A percentile compares a stretch with the other conserved stretches of the same genome.
These are phyloP conservation scores for Metschnikowia peoriensis DNA, from an alignment of 805 yeast genomes.

Conservation along the genomic window DNA sequence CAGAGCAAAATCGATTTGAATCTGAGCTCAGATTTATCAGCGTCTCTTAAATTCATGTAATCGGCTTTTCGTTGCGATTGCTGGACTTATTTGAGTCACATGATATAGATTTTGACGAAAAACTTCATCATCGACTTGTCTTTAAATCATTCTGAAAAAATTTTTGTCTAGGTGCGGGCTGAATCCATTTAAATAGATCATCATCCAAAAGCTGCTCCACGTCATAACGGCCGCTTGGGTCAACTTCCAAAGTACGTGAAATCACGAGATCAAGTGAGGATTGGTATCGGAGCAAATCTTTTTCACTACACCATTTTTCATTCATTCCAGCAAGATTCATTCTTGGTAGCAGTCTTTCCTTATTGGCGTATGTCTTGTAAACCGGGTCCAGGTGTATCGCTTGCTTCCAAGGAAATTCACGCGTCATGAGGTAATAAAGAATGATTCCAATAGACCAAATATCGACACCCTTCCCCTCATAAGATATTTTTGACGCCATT, in stretches of 20 bases:
- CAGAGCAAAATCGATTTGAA: no score
- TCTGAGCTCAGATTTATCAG: no score
- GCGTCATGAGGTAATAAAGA: constrained; percentile 28
- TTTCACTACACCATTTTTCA: not conserved
- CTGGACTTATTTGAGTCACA: no score
- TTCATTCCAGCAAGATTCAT: not conserved
- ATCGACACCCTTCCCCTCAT: constrained; percentile 43
- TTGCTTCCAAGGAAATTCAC: constrained; percentile 47
- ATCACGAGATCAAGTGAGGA: not conserved
- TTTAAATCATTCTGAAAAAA: not conserved
- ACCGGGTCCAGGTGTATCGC: constrained; percentile 35
- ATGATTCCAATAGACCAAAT: constrained; percentile 53
- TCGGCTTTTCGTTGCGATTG: no score
- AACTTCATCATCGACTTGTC: not conserved
- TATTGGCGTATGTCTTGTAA: constrained; percentile 13
- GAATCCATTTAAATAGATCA: not conserved
- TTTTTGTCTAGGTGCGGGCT: not conserved
- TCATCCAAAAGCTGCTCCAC: not conserved
- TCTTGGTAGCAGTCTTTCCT: not conserved
- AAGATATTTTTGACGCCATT: constrained; percentile 31
- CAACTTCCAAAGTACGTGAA: not conserved
- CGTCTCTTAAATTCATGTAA: no score
- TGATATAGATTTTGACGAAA: no score
- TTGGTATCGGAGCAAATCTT: not conserved
- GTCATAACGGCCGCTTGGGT: not conserved